phyloP scores from a whole-genome alignment of 441 rosid genomes.

The Heliophila coronopifolia region DNA sequence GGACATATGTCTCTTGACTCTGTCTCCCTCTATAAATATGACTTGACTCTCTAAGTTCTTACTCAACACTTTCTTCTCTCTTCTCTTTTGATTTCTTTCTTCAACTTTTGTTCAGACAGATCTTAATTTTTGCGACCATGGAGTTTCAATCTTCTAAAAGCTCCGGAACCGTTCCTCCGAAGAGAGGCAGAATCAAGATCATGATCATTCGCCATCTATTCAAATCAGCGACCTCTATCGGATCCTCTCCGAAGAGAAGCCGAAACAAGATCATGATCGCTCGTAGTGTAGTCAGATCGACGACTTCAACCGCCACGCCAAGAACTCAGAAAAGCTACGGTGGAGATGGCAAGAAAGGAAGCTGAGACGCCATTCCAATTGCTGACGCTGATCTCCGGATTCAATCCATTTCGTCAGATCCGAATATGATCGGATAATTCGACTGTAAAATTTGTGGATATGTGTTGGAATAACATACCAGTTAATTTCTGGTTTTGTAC shows the following conservation, averaged over 20 bases:
- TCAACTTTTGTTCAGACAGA: not conserved
- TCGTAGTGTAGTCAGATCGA: conserved; percentile 11
- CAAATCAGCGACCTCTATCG: not conserved
- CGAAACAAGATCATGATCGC: conserved; percentile 22
- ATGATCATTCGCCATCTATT: conserved; percentile 11
- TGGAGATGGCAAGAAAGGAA: not conserved
- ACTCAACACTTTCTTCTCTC: not conserved
- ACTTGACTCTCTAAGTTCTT: not conserved
- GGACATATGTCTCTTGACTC: not conserved
- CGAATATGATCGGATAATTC: not conserved
- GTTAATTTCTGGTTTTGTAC: too few relatives aligned
- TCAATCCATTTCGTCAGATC: not conserved
- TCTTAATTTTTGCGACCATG: not conserved
- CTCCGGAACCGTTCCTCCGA: conserved; percentile 7
- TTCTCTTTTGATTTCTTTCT: not conserved
- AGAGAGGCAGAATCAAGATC: conserved; percentile 20
- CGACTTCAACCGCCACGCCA: too few relatives aligned
- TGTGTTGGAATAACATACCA: too few relatives aligned
- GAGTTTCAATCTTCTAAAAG: conserved; percentile 3
- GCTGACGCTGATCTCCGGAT: not conserved
- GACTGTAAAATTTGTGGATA: not conserved
- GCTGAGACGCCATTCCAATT: not conserved
- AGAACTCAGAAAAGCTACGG: conserved; percentile 2
- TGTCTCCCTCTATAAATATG: too few relatives aligned
- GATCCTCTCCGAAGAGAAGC: not conserved